These are phyloP conservation scores for Penicillium sp. DNA, from an alignment of 2,329 filamentous ascomycete species.

Conservation along the genomic window DNA sequence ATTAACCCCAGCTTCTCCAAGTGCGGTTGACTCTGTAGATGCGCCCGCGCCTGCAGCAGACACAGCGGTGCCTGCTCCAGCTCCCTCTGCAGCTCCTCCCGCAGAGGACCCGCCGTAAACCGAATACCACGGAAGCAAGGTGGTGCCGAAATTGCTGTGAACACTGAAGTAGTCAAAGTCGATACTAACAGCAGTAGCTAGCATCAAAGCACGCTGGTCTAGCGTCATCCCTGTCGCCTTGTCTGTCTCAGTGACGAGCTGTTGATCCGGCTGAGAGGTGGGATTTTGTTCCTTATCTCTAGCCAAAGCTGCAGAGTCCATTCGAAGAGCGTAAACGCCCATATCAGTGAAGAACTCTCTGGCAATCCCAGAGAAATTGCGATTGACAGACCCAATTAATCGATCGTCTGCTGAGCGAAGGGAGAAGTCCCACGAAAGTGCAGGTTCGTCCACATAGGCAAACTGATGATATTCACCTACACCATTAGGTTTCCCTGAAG, in stretches of 20 bases:
- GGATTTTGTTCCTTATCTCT: conserved; percentile 34
- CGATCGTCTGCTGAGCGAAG: conserved; percentile 48
- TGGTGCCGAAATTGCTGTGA: conserved; percentile 48
- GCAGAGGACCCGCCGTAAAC: conserved; percentile 41
- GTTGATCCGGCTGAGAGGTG: conserved; percentile 35
- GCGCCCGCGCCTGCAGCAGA: conserved; percentile 21
- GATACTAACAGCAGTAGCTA: conserved; percentile 61
- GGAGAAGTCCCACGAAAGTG: conserved; percentile 63
- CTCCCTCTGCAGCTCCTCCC: conserved; percentile 31
- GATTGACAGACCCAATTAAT: conserved; percentile 59
- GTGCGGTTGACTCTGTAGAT: conserved; percentile 23
- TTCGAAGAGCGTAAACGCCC: conserved; percentile 60
- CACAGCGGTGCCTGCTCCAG: conserved; percentile 29
- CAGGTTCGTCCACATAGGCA: conserved; percentile 59
- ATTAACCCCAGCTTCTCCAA: conserved; percentile 36
- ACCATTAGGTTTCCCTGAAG: conserved; percentile 19
- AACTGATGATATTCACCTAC: conserved; percentile 55
- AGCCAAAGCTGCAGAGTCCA: conserved; percentile 55
- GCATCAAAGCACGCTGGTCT: conserved; percentile 63
- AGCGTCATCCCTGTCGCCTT: conserved; percentile 55
- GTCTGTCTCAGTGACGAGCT: conserved; percentile 17
- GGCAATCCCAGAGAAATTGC: conserved; percentile 60
- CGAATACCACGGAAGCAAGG: conserved; percentile 51
- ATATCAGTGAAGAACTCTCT: conserved; percentile 64
- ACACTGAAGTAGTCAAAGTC: conserved; percentile 67